A percentile compares a stretch with the other conserved stretches of the same genome.
Evolutionary conservation across 108 stramenopile species (phyloP).

Genomic region (Aurantiochytrium sp.): DNA sequence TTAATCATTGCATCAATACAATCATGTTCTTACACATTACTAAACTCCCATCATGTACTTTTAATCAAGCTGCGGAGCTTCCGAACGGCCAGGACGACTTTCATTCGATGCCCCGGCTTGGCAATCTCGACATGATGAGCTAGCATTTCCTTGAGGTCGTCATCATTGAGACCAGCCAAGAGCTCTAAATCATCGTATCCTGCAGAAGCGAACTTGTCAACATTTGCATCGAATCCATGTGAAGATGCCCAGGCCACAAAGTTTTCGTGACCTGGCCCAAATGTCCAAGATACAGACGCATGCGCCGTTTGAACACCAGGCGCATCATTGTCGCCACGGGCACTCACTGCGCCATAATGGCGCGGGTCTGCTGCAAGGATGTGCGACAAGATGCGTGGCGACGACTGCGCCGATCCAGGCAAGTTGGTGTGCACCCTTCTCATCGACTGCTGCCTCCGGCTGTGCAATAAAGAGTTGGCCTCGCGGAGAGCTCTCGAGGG

Average conservation of each 20-base stretch:
- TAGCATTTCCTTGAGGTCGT: constrained; percentile 7
- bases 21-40: too few species aligned
- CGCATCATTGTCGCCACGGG: too few species aligned
- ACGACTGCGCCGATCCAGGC: too few species aligned
- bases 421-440: too few species aligned
- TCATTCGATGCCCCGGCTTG: not conserved
- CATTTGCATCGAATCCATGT: not conserved
- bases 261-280: not conserved
- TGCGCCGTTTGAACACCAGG: too few species aligned
- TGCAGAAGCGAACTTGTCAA: not conserved
- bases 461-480: not conserved
- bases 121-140: not conserved
- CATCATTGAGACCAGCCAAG: not conserved
- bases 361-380: too few species aligned
- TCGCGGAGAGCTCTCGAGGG: not conserved
- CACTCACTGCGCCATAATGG: too few species aligned
- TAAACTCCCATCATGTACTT: not conserved
- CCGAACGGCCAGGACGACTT: not conserved
- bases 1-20: not conserved
- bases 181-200: not conserved
- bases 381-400: too few species aligned
- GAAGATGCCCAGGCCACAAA: not conserved
- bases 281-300: not conserved
- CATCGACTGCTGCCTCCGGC: too few species aligned
- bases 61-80: not conserved